Evolutionary conservation across 2,329 filamentous ascomycete species (phyloP), one percentile per base, ranked within the genome.

Genomic region (Cyphellophora attinorum): DNA sequence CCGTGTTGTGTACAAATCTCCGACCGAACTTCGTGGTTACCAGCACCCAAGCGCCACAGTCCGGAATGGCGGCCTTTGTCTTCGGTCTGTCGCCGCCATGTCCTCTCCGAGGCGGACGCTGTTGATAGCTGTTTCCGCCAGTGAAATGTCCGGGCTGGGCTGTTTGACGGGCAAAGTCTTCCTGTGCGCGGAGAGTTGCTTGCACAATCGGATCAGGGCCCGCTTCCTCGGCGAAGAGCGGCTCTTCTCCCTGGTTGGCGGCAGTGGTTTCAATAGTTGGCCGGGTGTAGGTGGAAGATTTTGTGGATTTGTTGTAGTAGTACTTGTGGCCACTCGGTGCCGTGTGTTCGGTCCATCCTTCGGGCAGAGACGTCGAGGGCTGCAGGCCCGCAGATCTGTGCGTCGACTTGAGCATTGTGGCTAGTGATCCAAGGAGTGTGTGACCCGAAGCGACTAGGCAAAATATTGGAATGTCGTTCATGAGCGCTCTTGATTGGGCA

Each of bases 341-440:
- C 60, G 79, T 88, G 62, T 95, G 86, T 58, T 93, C 84, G n/a
- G 82, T 85, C 88, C 88, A 95, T 44, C 85, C 86, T 28, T 79
- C 68, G 17, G 79, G 80, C 1, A 95, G 67, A 21, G 82, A 75
- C 1, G 61, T 49, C 6, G 72, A 69, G 14, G 76, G 68, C 8
- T 8, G 21, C n/a, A 25, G 21, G 8, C 21, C 21, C n/a, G 8
- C 21, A 8, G 8, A 8, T 40, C 73, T 76, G 58, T 88, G 77
- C n/a, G 83, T 88, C 13, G 81, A 84, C 53, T 78, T 85, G 31
- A 89, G 65, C 81, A 85, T 85, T 29, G 27, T 51, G 5, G 19
- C n/a, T n/a, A n/a, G n/a, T 19, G n/a, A n/a, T n/a, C n/a, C n/a
- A n/a, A n/a, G n/a, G n/a, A n/a, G n/a, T n/a, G n/a, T n/a, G n/a